Base-by-base conservation (phyloP, 805 yeast species). In the Kregervanrija pseudodelftensis region DNA sequence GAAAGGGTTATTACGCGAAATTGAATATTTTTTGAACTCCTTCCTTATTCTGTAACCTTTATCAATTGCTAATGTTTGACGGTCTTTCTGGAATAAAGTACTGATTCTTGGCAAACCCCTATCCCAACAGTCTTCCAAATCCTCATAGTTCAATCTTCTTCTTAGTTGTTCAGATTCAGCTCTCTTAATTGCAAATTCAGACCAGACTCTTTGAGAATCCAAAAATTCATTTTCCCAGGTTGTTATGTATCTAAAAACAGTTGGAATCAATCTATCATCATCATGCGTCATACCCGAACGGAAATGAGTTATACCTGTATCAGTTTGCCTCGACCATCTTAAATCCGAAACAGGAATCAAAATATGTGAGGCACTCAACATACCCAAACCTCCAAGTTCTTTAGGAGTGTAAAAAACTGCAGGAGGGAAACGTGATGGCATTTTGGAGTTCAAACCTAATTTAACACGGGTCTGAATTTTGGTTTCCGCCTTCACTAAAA, bases 341-440 rank as follows among this genome's bases (percentile, higher is more conserved):
- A 91, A 66, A 62, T 93, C 99, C 5, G 95, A 82, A 0, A 95
- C 85, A 0, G 99, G 99, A 52, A 93, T 93, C 50, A 93, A 69
- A 41, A 93, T 87, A 61, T 93, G 99, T 11, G 96, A 87, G 0
- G 98, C 98, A 70, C 96, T 86, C 22, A 93, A 69, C 99, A 93
- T 93, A 22, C 99, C 99, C 37, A 93, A 68, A 37, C 99, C 99
- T 41, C 99, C 99, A 3, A 93, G 67, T 61, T 93, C 99, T 54
- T 90, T 91, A 0, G 99, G 99, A 0, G 99, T 89, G 60, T 93
- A 93, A 57, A 93, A 93, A 0, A 93, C 99, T 3, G 97, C 97
- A 0, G 99, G 99, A 3, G 99, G 99, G 66, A 93, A 93, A 45
- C 99, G 73, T 0, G 96, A 82, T 1, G 99, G 99, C 99, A 93